Conservation (phyloP, 1,284 basidiomycete genomes). For the Porodaedalea pini region DNA sequence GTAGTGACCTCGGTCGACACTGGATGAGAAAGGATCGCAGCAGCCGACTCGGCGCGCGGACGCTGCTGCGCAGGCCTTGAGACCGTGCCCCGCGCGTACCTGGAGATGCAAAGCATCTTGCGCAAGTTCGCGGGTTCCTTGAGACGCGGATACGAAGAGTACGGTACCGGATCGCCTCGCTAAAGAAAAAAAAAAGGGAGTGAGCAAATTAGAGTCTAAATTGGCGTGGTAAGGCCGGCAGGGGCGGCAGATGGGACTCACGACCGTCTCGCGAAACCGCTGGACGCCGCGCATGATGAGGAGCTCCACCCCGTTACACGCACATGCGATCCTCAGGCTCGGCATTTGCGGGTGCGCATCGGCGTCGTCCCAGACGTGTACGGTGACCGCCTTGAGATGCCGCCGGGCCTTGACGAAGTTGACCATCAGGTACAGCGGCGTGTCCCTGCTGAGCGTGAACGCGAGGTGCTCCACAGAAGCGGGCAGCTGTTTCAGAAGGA, state of each 20-base stretch:
- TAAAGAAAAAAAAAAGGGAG: slow-evolving; percentile 22
- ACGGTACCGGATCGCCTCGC: slow-evolving; percentile 34
- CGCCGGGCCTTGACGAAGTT: slow-evolving; percentile 44
- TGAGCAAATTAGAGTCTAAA: slow-evolving; percentile 11
- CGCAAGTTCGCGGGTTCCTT: slow-evolving; percentile 15
- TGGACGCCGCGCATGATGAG: slow-evolving; percentile 43
- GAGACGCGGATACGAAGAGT: slow-evolving; percentile 24
- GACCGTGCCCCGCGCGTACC: background rate
- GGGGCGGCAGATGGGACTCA: slow-evolving; percentile 32
- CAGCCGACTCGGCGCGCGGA: background rate
- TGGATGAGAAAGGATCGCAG: background rate
- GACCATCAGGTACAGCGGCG: slow-evolving; percentile 47
- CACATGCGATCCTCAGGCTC: slow-evolving; percentile 53
- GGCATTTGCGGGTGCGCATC: slow-evolving; percentile 44
- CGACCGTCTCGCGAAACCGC: slow-evolving; percentile 44
- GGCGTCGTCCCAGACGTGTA: slow-evolving; percentile 47
- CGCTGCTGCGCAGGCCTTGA: background rate
- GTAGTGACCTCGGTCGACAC: background rate
- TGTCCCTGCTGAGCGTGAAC: slow-evolving; percentile 54
- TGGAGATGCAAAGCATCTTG: slow-evolving; percentile 14
- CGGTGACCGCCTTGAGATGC: slow-evolving; percentile 41
- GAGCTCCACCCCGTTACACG: slow-evolving; percentile 48
- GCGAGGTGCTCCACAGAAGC: slow-evolving; percentile 49
- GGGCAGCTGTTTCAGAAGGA: slow-evolving; percentile 49
- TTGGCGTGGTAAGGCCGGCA: slow-evolving; percentile 6